These are phyloP conservation scores for Phyllosticta citriasiana DNA, from an alignment of 2,329 filamentous ascomycete genomes.

Conservation along the genomic window DNA sequence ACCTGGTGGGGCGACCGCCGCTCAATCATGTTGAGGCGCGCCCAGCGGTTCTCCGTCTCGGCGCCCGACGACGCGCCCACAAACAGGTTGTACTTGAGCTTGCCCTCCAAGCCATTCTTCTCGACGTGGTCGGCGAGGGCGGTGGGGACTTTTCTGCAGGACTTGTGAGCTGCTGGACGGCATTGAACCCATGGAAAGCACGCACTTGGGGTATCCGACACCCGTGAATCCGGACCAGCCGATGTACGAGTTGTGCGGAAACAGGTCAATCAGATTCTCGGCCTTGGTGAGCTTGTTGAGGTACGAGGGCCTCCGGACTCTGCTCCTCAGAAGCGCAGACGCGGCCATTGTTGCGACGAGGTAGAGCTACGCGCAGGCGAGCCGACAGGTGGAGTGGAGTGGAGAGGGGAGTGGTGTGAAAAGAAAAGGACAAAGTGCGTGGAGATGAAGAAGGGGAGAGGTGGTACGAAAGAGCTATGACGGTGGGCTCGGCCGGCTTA, in stretches of 20 bases:
- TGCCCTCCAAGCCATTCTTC: slow-evolving; percentile 70
- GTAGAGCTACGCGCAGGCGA: background rate
- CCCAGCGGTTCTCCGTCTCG: slow-evolving; percentile 88
- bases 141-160: slow-evolving; percentile 63
- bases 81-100: slow-evolving; percentile 79
- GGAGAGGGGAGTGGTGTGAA: background rate
- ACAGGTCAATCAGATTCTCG: slow-evolving; percentile 69
- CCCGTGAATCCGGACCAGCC: slow-evolving; percentile 90
- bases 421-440: background rate
- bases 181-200: background rate
- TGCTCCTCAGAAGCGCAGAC: slow-evolving; percentile 65
- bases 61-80: slow-evolving; percentile 83
- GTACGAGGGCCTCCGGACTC: slow-evolving; percentile 65
- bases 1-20: slow-evolving; percentile 78
- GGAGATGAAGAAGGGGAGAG: background rate
- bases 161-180: slow-evolving; percentile 8
- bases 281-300: slow-evolving; percentile 70
- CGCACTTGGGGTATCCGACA: slow-evolving; percentile 78
- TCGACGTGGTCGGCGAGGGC: slow-evolving; percentile 84
- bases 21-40: slow-evolving; percentile 82
- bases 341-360: slow-evolving; percentile 38
- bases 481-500: background rate
- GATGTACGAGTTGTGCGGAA: slow-evolving; percentile 77
- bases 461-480: background rate
- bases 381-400: background rate